A percentile compares a stretch with the other conserved stretches of the same genome.
phyloP scores from a whole-genome alignment of 345 rosid genomes.

The Cardamine resedifolia region DNA sequence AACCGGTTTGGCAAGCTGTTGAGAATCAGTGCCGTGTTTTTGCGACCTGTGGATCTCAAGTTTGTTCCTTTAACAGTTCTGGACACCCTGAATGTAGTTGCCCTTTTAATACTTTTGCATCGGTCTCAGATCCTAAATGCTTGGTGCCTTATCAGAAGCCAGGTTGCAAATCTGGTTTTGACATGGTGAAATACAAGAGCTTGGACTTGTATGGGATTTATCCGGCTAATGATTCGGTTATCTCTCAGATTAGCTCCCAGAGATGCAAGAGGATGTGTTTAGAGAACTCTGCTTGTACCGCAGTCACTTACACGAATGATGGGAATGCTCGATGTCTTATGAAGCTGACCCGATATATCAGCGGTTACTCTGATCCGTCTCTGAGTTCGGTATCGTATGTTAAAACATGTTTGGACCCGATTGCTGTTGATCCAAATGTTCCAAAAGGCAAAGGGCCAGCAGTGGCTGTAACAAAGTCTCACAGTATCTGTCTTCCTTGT shows the following conservation, averaged over 20 bases:
- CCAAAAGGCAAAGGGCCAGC: constrained; percentile 32
- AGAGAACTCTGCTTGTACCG: constrained; percentile 48
- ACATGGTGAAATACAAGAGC: constrained; percentile 51
- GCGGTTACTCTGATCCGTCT: constrained; percentile 71
- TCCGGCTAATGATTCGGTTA: constrained; percentile 55
- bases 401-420: constrained; percentile 66
- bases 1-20: constrained; percentile 85
- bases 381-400: constrained; percentile 58
- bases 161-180: constrained; percentile 44
- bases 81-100: constrained; percentile 56
- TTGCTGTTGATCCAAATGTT: constrained; percentile 56
- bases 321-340: constrained; percentile 52
- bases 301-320: constrained; percentile 63
- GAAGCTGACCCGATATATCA: constrained; percentile 51
- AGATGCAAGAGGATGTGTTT: constrained; percentile 57
- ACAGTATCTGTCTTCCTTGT: constrained; percentile 53
- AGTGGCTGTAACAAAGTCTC: constrained; percentile 13
- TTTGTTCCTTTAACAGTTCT: constrained; percentile 56
- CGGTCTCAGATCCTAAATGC: constrained; percentile 46
- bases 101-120: constrained; percentile 39
- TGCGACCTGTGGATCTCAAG: constrained; percentile 66
- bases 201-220: constrained; percentile 61
- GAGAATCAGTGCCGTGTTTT: constrained; percentile 83
- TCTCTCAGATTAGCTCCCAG: constrained; percentile 42
- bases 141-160: constrained; percentile 48